Evolutionary conservation across 768 basidiomycete species (phyloP).

Genomic region (Lactarius sanguifluus): DNA sequence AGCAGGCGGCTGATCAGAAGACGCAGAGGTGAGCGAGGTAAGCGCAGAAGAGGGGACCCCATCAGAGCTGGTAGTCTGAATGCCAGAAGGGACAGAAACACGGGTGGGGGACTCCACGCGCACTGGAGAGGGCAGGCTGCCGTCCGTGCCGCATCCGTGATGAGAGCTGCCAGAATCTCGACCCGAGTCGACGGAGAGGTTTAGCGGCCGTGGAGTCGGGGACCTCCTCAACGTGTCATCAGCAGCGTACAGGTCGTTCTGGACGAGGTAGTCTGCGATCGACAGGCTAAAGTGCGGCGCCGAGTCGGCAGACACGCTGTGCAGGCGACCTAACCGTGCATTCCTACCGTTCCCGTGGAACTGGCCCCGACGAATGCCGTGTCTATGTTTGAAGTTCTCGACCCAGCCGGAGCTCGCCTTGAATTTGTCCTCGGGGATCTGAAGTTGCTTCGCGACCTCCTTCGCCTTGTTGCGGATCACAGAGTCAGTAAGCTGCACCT

Average conservation of each 20-base stretch:
- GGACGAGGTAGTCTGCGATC: conserved; percentile 27
- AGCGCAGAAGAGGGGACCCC: conserved; percentile 22
- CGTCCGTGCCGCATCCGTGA: conserved; percentile 24
- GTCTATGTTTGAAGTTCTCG: conserved; percentile 86
- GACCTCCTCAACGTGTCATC: conserved; percentile 29
- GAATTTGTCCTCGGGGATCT: conserved; percentile 70
- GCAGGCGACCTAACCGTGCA: conserved; percentile 23
- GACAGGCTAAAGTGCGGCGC: conserved; percentile 23
- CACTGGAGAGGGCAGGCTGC: conserved; percentile 22
- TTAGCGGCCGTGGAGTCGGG: conserved; percentile 23
- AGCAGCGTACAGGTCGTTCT: conserved; percentile 23
- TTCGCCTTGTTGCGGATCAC: conserved; percentile 65
- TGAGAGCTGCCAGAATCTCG: conserved; percentile 14
- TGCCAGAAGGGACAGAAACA: conserved; percentile 18
- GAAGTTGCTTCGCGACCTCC: conserved; percentile 55
- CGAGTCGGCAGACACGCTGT: conserved; percentile 15
- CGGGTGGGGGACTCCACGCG: conserved; percentile 20
- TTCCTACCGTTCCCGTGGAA: conserved; percentile 48
- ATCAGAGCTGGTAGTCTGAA: conserved; percentile 22
- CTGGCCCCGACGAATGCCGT: conserved; percentile 68
- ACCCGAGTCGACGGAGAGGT: conserved; percentile 21
- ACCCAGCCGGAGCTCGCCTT: conserved; percentile 93
- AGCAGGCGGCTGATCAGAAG: conserved; percentile 23
- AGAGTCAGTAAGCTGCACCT: conserved; percentile 60
- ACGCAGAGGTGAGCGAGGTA: conserved; percentile 23